These are phyloP conservation scores for Paxillus ammoniavirescens DNA, from an alignment of 768 basidiomycete species.

Conservation along the genomic window DNA sequence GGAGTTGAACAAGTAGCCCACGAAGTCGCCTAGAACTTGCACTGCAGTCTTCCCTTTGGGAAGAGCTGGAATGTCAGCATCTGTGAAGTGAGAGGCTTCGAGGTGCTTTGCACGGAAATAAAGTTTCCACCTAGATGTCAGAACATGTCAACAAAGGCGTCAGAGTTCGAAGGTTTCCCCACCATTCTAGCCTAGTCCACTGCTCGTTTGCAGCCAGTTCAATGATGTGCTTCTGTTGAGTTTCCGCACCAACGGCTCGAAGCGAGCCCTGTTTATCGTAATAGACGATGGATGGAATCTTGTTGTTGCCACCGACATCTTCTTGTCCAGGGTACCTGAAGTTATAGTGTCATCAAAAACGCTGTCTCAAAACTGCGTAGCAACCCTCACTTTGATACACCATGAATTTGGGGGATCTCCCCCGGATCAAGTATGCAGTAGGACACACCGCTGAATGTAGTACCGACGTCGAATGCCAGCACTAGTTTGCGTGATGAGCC, in stretches of 20 bases:
- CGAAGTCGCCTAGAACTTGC: constrained; percentile 43
- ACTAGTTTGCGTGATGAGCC: constrained; percentile 34
- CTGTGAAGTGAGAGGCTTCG: constrained; percentile 19
- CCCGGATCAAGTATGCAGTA: constrained; percentile 40
- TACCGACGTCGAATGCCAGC: constrained; percentile 36
- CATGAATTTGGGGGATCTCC: constrained; percentile 20
- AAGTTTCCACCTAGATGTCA: constrained; percentile 30
- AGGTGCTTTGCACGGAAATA: constrained; percentile 33
- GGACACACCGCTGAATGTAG: constrained; percentile 37
- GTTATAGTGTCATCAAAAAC: constrained; percentile 3
- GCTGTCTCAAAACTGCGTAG: background rate
- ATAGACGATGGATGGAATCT: constrained; percentile 44
- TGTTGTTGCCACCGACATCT: constrained; percentile 35
- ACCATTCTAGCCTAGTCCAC: constrained; percentile 46
- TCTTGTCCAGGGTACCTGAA: constrained; percentile 38
- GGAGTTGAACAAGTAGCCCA: constrained; percentile 42
- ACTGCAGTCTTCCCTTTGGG: constrained; percentile 35
- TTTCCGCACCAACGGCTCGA: constrained; percentile 42
- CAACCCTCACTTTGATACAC: constrained; percentile 21
- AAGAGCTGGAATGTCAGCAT: constrained; percentile 32
- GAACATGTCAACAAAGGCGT: background rate
- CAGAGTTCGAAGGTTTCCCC: background rate
- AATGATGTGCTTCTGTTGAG: constrained; percentile 30
- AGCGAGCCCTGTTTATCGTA: constrained; percentile 38
- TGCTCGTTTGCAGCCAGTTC: constrained; percentile 35